These are phyloP conservation scores for Phytophthora meadii DNA, from an alignment of 352 stramenopile genomes.

Conservation along the genomic window DNA sequence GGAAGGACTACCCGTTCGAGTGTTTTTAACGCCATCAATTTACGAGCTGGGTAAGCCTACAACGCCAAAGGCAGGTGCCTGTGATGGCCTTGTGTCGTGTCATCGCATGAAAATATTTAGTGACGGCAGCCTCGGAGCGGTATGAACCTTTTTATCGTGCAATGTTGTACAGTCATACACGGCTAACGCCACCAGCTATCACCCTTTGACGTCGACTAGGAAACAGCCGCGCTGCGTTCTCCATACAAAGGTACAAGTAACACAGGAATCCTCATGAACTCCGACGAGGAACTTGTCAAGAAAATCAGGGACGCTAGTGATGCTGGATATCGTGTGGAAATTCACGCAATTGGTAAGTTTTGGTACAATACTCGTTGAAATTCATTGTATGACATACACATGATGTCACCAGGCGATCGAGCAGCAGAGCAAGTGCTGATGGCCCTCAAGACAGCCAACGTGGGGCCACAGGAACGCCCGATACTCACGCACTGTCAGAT, in stretches of 20 bases:
- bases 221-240: slow-evolving; percentile 82
- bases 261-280: slow-evolving; percentile 87
- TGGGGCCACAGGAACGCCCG: slow-evolving; percentile 60
- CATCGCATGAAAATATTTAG: slow-evolving; percentile 91
- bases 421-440: slow-evolving; percentile 78
- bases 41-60: slow-evolving; percentile 61
- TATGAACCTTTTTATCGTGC: slow-evolving; percentile 23
- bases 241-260: slow-evolving; percentile 74
- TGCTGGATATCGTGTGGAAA: slow-evolving; percentile 82
- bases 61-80: slow-evolving; percentile 48
- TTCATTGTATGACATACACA: slow-evolving; percentile 5
- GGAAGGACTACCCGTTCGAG: slow-evolving; percentile 68
- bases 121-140: slow-evolving; percentile 87
- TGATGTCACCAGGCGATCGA: slow-evolving; percentile 53
- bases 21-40: slow-evolving; percentile 81
- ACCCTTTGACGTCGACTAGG: slow-evolving; percentile 39
- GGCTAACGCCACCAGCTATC: background rate
- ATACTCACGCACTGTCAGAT: slow-evolving; percentile 93
- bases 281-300: slow-evolving; percentile 59
- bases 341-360: slow-evolving; percentile 86
- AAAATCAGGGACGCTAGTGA: slow-evolving; percentile 68
- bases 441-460: slow-evolving; percentile 60
- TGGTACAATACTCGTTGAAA: background rate
- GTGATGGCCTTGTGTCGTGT: slow-evolving; percentile 69
- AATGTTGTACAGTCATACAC: background rate